Evolutionary conservation across 2,329 filamentous ascomycete species (phyloP), one percentile per base, ranked within the genome.

Genomic region (Penicillium italicum): DNA sequence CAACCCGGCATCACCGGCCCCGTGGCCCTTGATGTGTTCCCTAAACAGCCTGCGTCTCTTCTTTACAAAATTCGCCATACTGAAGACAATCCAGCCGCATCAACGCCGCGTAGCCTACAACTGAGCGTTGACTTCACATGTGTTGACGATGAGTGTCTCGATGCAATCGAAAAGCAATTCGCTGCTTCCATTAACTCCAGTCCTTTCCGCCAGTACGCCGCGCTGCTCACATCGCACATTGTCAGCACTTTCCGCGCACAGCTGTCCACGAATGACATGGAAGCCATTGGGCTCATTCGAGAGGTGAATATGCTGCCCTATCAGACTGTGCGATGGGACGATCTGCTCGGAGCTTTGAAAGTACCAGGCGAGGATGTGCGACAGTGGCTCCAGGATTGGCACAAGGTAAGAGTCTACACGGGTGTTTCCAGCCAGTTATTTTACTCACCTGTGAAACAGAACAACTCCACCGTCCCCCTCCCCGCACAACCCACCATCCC

Each of bases 31-130:
- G 77, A 87, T 43, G 81, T 96, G 4, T 96, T 93, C 64, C 84
- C 88, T 0, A 88, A 88, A 61, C 90, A 96, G 65, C 90, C 93
- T 0, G 87, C 90, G 1, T 89, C 87, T 14, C 74, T 96, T 10
- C 77, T 93, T 0, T 96, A 95, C 76, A 90, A 87, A 67, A 88
- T 97, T 51, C 84, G 62, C 22, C 69, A 65, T 31, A 64, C 62
- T 45, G 34, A 45, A 22, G 53, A 53, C 34, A 52, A 62, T 16
- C 52, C 56, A 14, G 57, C 60, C 14, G 56, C 64, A 53, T 51
- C 69, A 56, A 60, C 67, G 20, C 63, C 66, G n/a, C 67, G 69
- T 12, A 69, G 70, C 24, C 67, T 77, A 18, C 66, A 87, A 16
- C 79, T 97, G 26, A 84, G 84, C 45, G 80, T 97, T 5, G 78